phyloP scores from a whole-genome alignment of 1,139 yeast genomes.

The Geotrichum citri-aurantii region DNA sequence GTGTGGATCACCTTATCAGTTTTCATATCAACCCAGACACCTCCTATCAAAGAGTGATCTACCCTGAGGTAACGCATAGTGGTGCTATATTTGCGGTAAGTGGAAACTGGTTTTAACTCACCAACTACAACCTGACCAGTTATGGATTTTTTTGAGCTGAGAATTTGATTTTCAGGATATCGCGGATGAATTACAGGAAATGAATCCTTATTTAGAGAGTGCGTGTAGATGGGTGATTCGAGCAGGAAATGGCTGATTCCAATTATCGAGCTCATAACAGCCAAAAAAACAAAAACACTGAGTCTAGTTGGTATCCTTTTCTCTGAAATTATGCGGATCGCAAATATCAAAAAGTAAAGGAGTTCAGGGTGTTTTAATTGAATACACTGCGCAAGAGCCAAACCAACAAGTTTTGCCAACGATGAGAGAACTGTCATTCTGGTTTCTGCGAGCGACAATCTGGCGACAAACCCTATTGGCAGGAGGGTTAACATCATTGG shows the following conservation, averaged over 20 bases:
- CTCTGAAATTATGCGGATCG: neutral
- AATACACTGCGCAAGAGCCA: neutral
- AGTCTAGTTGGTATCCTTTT: neutral
- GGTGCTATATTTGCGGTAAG: neutral
- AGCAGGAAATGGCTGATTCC: neutral
- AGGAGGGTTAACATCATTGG: neutral
- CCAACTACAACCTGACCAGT: constrained; percentile 9
- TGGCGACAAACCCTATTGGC: neutral
- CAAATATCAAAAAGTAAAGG: neutral
- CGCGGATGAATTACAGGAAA: neutral
- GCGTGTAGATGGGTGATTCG: neutral
- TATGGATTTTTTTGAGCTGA: neutral
- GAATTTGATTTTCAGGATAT: neutral
- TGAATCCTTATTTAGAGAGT: neutral
- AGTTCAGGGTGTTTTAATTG: neutral
- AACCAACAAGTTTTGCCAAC: neutral
- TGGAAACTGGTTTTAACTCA: neutral
- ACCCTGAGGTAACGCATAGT: constrained; percentile 9
- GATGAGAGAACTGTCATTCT: neutral
- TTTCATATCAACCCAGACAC: constrained; percentile 4
- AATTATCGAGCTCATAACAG: neutral
- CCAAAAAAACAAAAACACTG: neutral
- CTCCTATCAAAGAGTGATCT: constrained; percentile 8
- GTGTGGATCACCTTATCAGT: neutral
- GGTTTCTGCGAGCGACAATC: neutral